phyloP scores from a whole-genome alignment of 495 filamentous ascomycete genomes.

The Neurospora sp. region DNA sequence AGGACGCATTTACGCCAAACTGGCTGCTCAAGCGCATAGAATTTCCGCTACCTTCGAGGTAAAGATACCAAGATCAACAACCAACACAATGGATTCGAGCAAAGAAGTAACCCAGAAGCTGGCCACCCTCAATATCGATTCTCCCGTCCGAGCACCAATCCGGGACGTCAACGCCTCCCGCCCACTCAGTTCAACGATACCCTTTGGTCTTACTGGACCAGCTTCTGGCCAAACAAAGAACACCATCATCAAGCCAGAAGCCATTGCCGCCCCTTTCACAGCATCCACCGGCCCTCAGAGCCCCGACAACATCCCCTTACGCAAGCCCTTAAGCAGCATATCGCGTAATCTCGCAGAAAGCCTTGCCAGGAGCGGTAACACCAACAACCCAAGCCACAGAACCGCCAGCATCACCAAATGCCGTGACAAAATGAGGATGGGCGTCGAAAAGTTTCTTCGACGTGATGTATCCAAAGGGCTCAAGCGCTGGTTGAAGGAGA shows the following conservation, averaged over 20 bases:
- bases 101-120: neutral
- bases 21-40: no score
- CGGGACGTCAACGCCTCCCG: neutral
- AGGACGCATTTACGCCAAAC: no score
- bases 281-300: neutral
- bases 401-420: neutral
- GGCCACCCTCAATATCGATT: neutral
- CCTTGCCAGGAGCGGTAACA: neutral
- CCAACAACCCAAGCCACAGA: neutral
- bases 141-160: neutral
- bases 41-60: no score
- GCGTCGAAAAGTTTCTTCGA: neutral
- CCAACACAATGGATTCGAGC: neutral
- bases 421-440: neutral
- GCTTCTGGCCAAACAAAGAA: no score
- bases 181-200: neutral
- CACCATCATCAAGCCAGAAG: no score
- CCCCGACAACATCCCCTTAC: neutral
- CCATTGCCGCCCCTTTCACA: no score
- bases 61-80: no score
- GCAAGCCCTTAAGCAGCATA: neutral
- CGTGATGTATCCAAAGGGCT: neutral
- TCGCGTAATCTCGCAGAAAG: neutral
- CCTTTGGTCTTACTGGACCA: no score
- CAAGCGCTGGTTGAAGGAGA: neutral